A percentile compares a stretch with the other conserved stretches of the same genome.
Conservation (phyloP, 2,329 filamentous ascomycete species). For the Nemania diffusa region DNA sequence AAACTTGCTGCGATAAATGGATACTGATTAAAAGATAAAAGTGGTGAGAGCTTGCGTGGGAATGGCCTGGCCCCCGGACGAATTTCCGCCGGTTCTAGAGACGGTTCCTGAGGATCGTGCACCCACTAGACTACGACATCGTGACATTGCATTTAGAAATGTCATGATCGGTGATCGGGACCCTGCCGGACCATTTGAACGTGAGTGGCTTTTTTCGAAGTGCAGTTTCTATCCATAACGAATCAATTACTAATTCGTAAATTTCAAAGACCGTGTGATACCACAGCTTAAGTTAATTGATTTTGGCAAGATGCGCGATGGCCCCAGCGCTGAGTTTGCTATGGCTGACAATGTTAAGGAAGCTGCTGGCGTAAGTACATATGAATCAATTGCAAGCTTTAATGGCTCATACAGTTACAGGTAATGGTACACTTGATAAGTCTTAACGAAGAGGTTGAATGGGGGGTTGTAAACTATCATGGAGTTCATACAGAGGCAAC, state of each 20-base stretch:
- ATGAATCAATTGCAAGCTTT: background rate
- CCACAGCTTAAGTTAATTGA: background rate
- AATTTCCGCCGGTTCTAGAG: background rate
- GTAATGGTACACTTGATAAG: background rate
- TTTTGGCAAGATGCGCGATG: background rate
- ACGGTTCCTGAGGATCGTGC: background rate
- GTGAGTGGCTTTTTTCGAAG: background rate
- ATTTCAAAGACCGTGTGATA: background rate
- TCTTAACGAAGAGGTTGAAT: background rate
- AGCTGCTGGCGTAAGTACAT: background rate
- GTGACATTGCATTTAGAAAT: background rate
- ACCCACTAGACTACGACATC: background rate
- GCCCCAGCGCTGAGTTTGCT: fast-evolving
- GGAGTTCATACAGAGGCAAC: background rate
- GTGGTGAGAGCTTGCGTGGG: background rate
- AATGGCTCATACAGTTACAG: background rate
- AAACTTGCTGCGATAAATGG: no score
- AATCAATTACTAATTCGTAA: background rate
- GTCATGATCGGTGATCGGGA: background rate
- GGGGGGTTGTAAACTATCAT: background rate
- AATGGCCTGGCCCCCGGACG: background rate
- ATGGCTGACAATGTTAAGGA: background rate
- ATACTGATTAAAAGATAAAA: background rate
- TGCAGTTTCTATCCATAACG: background rate
- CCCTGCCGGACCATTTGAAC: background rate